Conservation (phyloP, 148 eudicot species). For the Spergularia marina region DNA sequence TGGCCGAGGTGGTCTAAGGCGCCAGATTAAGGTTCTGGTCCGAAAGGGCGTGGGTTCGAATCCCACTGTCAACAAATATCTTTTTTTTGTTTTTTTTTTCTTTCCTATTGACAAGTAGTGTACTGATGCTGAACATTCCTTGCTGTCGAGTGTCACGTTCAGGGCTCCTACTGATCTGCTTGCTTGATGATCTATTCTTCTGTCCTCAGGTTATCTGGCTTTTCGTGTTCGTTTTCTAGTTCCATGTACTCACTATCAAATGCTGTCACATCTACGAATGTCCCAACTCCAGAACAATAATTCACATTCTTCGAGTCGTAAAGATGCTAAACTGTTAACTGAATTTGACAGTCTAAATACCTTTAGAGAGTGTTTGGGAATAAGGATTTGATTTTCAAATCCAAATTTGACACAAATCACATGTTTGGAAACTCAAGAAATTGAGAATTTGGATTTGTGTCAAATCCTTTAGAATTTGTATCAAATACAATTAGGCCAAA, state of each 20-base stretch:
- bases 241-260: not conserved
- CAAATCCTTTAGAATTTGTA: too few species aligned
- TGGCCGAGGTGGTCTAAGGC: slow-evolving; percentile 98
- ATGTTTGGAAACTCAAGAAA: too few species aligned
- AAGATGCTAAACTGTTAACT: too few species aligned
- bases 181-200: not conserved
- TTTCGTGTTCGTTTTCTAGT: not conserved
- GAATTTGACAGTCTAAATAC: too few species aligned
- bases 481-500: too few species aligned
- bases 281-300: not conserved
- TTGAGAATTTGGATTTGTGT: too few species aligned
- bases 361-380: too few species aligned
- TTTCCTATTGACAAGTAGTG: too few species aligned
- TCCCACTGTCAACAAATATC: slow-evolving; percentile 63
- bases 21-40: slow-evolving; percentile 99
- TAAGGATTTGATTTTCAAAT: too few species aligned
- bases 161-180: not conserved
- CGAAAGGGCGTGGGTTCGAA: slow-evolving; percentile 98
- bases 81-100: too few species aligned
- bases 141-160: not conserved
- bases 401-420: too few species aligned
- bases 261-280: not conserved
- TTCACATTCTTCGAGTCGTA: not conserved
- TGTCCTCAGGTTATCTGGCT: not conserved
- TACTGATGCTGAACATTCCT: not conserved